These are phyloP conservation scores for Rhizophora mangle DNA, from an alignment of 345 rosid species.

Conservation along the genomic window DNA sequence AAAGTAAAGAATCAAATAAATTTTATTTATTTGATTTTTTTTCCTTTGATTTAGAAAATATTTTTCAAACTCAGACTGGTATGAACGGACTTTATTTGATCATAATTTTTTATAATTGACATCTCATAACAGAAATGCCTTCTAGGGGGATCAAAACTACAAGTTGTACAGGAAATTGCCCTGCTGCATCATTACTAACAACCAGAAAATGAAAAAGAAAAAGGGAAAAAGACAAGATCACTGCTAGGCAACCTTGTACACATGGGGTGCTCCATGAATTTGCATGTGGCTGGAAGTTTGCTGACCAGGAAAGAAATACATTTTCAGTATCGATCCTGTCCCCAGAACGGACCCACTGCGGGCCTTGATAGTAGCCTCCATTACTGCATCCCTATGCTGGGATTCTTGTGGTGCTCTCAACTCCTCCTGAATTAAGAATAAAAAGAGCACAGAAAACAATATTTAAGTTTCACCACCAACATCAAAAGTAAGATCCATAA, in stretches of 20 bases:
- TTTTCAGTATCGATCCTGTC: slow-evolving; percentile 80
- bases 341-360: slow-evolving; percentile 92
- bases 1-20: too few species aligned
- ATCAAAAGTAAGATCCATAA: slow-evolving; percentile 1
- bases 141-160: too few species aligned
- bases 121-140: too few species aligned
- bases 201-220: too few species aligned
- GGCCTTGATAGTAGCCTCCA: slow-evolving; percentile 86
- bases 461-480: slow-evolving; percentile 2
- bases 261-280: slow-evolving; percentile 88
- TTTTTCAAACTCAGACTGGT: too few species aligned
- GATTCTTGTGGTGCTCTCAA: slow-evolving; percentile 77
- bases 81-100: too few species aligned
- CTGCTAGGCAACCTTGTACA: slow-evolving; percentile 58
- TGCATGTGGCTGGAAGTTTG: slow-evolving; percentile 78
- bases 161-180: too few species aligned
- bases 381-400: slow-evolving; percentile 91
- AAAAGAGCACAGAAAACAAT: slow-evolving; percentile 8
- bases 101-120: too few species aligned
- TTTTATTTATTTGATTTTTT: too few species aligned
- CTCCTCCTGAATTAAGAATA: slow-evolving; percentile 55
- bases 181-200: too few species aligned
- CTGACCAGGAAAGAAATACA: slow-evolving; percentile 94
- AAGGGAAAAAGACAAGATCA: background rate
- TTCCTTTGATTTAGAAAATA: too few species aligned